phyloP scores from a whole-genome alignment of 148 eudicot species.

The Linanthus parryae region DNA sequence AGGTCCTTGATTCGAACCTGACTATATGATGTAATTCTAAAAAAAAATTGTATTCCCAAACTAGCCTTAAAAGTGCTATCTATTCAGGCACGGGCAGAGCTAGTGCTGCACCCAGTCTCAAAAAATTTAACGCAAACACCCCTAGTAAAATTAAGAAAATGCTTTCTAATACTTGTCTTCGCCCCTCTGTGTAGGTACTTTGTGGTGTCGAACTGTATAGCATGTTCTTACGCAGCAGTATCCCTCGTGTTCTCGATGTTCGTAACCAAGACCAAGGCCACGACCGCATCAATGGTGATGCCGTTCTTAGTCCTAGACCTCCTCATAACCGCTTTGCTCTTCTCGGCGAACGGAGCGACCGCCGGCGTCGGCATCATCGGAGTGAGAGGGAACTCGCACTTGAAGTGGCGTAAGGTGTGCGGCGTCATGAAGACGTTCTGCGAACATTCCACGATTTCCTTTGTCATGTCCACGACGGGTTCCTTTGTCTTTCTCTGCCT shows the following conservation, averaged over 20 bases:
- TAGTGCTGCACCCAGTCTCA: neutral
- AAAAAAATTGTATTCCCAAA: neutral
- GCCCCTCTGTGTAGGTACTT: conserved; percentile 13
- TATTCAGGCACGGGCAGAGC: no score
- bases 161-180: neutral
- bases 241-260: conserved; percentile 14
- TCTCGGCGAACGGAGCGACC: conserved; percentile 27
- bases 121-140: neutral
- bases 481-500: conserved; percentile 22
- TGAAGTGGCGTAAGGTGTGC: conserved; percentile 29
- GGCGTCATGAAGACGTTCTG: conserved; percentile 18
- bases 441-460: conserved; percentile 2
- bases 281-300: neutral
- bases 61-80: neutral
- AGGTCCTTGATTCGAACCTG: neutral
- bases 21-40: neutral
- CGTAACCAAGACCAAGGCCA: neutral
- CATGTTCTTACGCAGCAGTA: conserved; percentile 16
- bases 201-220: conserved; percentile 28
- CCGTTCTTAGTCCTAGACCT: conserved; percentile 14
- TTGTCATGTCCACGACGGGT: conserved; percentile 18
- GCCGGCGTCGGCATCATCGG: conserved; percentile 21
- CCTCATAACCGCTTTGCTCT: conserved; percentile 29
- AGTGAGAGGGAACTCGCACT: conserved; percentile 26
- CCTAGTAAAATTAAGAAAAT: neutral